Conservation (phyloP, 78 protist genomes). For the Dictyostelium intermedium region DNA sequence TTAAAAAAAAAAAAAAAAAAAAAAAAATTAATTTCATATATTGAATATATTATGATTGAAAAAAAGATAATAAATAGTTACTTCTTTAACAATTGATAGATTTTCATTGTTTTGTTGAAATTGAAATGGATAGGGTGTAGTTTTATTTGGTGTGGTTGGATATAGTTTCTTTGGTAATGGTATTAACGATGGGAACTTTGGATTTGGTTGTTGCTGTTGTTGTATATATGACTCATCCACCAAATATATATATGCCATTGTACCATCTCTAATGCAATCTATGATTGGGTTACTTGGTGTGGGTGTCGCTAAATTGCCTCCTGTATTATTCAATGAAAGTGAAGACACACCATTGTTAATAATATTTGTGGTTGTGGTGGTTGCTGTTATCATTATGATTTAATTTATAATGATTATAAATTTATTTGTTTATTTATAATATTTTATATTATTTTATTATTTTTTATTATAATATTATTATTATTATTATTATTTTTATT, state of each 20-base stretch:
- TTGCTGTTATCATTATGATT: neutral
- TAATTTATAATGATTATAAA: no score
- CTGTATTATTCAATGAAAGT: neutral
- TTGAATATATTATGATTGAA: neutral
- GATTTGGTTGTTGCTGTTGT: neutral
- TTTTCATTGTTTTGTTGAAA: conserved; percentile 18
- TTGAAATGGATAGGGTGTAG: conserved; percentile 26
- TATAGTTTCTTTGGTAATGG: neutral
- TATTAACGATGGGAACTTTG: neutral
- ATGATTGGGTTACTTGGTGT: neutral
- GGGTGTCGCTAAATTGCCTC: neutral
- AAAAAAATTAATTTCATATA: neutral
- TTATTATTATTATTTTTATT: no score
- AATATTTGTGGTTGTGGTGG: neutral
- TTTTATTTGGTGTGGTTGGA: neutral
- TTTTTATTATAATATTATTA: neutral
- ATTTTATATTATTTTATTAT: neutral
- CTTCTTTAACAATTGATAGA: conserved; percentile 32
- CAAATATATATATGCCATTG: conserved; percentile 66
- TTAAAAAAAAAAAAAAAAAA: neutral
- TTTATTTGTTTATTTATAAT: no score
- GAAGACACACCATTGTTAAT: neutral
- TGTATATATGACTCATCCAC: conserved; percentile 16
- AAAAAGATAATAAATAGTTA: neutral
- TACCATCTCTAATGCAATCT: conserved; percentile 49